phyloP scores from a whole-genome alignment of 139 green algal genomes.

The Ettlia oleoabundans region DNA sequence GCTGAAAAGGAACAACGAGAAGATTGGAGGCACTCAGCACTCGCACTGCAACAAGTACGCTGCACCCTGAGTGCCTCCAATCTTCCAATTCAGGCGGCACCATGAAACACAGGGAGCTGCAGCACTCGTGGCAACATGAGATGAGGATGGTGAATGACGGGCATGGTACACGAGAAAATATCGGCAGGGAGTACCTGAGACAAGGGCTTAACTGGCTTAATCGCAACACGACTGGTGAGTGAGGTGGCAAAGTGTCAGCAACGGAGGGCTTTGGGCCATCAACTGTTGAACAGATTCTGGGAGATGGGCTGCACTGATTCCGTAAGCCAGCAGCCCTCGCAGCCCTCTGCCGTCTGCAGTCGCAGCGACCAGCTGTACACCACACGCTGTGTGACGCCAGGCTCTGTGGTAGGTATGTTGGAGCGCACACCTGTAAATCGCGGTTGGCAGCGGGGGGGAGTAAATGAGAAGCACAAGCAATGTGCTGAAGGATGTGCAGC shows the following conservation, averaged over 20 bases:
- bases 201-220: no score
- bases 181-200: no score
- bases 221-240: neutral
- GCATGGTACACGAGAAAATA: no score
- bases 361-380: constrained; percentile 24
- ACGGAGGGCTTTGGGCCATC: no score
- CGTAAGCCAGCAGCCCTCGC: constrained; percentile 18
- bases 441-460: neutral
- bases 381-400: neutral
- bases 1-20: no score
- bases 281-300: constrained; percentile 3
- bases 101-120: no score
- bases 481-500: neutral
- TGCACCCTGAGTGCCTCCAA: no score
- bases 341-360: neutral
- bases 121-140: no score
- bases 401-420: constrained; percentile 10
- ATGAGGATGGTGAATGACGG: no score
- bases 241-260: neutral
- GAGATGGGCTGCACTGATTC: constrained; percentile 13
- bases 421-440: neutral
- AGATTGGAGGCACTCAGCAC: no score
- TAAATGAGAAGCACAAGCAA: neutral
- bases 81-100: no score
- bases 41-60: no score